These are phyloP conservation scores for Clarireedia homoeocarpa DNA, from an alignment of 2,329 filamentous ascomycete genomes.

Conservation along the genomic window DNA sequence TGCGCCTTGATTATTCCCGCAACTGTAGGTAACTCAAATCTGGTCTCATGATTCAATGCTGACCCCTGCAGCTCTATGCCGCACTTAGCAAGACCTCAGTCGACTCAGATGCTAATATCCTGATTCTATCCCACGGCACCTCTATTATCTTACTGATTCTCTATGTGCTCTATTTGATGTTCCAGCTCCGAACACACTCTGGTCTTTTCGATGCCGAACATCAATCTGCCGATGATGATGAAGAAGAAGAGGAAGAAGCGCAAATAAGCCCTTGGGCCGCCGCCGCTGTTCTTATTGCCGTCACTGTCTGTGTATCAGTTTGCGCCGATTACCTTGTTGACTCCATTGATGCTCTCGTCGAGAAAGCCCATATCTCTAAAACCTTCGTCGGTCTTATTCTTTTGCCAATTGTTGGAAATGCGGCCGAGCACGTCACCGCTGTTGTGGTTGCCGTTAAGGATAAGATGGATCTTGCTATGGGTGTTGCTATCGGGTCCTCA, in stretches of 20 bases:
- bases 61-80: slow-evolving; percentile 48
- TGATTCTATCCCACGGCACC: slow-evolving; percentile 67
- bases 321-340: slow-evolving; percentile 72
- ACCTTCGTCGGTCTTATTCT: slow-evolving; percentile 73
- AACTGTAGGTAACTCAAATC: slow-evolving; percentile 37
- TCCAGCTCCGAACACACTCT: slow-evolving; percentile 70
- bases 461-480: slow-evolving; percentile 69
- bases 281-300: slow-evolving; percentile 50
- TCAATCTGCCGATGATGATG: slow-evolving; percentile 16
- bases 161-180: slow-evolving; percentile 69
- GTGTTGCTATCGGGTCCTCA: slow-evolving; percentile 71
- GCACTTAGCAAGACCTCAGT: slow-evolving; percentile 44
- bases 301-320: slow-evolving; percentile 61
- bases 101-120: slow-evolving; percentile 48
- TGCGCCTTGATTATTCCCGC: slow-evolving; percentile 75
- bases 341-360: slow-evolving; percentile 64
- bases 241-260: slow-evolving; percentile 6
- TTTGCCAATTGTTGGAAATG: slow-evolving; percentile 72
- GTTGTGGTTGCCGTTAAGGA: slow-evolving; percentile 65
- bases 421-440: slow-evolving; percentile 74
- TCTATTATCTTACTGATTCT: slow-evolving; percentile 66
- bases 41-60: no score
- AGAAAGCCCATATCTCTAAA: slow-evolving; percentile 62
- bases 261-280: slow-evolving; percentile 11
- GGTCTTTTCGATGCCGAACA: slow-evolving; percentile 57